These are phyloP conservation scores for Exophiala spinifera DNA, from an alignment of 2,329 filamentous ascomycete species.

Conservation along the genomic window DNA sequence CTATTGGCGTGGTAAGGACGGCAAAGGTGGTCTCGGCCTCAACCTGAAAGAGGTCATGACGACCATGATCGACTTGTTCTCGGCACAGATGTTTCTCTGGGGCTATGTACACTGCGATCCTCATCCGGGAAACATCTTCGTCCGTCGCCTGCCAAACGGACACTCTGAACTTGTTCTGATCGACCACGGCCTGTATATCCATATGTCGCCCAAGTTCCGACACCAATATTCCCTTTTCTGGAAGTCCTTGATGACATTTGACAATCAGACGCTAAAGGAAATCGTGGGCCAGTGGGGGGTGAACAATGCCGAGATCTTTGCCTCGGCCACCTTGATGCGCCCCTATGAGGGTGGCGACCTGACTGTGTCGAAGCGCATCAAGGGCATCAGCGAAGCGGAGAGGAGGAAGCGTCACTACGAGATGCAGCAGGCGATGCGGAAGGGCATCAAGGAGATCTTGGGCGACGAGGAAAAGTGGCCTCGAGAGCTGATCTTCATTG, in stretches of 20 bases:
- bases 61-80: conserved; percentile 93
- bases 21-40: conserved; percentile 78
- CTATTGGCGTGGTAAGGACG: conserved; percentile 69
- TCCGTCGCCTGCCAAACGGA: conserved; percentile 79
- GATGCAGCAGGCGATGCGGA: conserved; percentile 70
- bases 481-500: conserved; percentile 87
- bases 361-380: conserved; percentile 60
- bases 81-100: conserved; percentile 98
- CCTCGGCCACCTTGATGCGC: conserved; percentile 80
- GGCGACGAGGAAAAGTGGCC: conserved; percentile 86
- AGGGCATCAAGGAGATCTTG: conserved; percentile 74
- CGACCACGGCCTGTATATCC: conserved; percentile 94
- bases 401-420: conserved; percentile 65
- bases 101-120: conserved; percentile 94
- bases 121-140: conserved; percentile 95
- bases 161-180: conserved; percentile 88
- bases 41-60: conserved; percentile 85
- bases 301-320: conserved; percentile 84
- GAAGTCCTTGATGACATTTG: conserved; percentile 90
- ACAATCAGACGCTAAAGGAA: conserved; percentile 72
- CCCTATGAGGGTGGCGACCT: conserved; percentile 85
- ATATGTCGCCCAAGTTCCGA: conserved; percentile 79
- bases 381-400: conserved; percentile 53
- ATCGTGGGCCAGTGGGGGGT: conserved; percentile 84
- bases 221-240: conserved; percentile 87